Evolutionary conservation across 2,329 filamentous ascomycete genomes (phyloP).

Genomic region (Hypoxylon sp.): DNA sequence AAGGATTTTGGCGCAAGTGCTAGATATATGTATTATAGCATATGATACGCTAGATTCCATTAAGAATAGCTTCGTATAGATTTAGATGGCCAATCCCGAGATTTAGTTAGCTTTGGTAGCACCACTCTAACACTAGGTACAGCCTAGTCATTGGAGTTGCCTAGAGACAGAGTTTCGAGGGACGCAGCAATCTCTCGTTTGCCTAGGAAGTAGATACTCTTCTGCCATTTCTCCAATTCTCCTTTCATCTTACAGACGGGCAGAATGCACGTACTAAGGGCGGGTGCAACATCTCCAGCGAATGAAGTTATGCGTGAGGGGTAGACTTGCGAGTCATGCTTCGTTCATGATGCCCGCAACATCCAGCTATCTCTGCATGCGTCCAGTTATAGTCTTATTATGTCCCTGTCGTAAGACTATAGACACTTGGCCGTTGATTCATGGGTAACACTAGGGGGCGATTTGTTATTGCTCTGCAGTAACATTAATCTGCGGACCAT

Average conservation of each 20-base stretch:
- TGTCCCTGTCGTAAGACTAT: constrained; percentile 16
- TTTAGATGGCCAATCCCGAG: background rate
- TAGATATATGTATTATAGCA: background rate
- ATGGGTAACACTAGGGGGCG: background rate
- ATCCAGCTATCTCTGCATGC: constrained; percentile 9
- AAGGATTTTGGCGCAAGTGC: constrained; percentile 40
- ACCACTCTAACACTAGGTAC: background rate
- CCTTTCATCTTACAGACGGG: constrained; percentile 6
- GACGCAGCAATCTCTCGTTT: background rate
- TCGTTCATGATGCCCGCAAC: constrained; percentile 20
- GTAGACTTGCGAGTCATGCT: constrained; percentile 25
- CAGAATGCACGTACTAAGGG: background rate
- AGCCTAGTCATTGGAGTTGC: background rate
- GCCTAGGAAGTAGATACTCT: background rate
- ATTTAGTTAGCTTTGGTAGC: background rate
- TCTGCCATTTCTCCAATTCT: background rate
- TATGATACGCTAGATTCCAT: background rate
- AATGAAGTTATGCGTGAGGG: constrained; percentile 17
- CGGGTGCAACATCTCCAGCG: background rate
- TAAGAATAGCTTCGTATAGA: background rate
- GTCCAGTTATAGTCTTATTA: constrained; percentile 14
- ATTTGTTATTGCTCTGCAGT: background rate
- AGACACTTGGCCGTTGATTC: constrained; percentile 9
- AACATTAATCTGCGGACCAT: background rate
- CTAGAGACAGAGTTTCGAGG: background rate